phyloP scores from a whole-genome alignment of 2,329 filamentous ascomycete genomes.

The Trichoderma endophyticum region DNA sequence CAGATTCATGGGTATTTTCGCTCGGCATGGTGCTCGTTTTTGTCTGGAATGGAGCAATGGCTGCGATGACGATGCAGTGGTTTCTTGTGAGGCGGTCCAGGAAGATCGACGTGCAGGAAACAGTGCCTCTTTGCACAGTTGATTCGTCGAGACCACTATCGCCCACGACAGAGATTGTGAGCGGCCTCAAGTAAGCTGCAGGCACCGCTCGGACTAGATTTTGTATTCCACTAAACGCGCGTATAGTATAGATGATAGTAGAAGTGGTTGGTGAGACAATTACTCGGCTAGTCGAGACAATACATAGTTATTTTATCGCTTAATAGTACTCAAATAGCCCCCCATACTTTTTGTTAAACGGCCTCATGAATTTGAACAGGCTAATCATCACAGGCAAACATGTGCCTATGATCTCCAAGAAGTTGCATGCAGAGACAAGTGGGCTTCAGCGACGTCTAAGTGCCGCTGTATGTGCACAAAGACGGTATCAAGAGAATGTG shows the following conservation, averaged over 20 bases:
- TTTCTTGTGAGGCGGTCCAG: neutral
- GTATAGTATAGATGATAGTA: neutral
- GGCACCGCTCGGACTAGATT: neutral
- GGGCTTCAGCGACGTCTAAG: neutral
- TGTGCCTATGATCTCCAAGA: neutral
- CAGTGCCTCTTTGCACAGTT: neutral
- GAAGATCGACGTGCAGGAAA: neutral
- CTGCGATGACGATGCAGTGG: neutral
- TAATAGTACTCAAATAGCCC: neutral
- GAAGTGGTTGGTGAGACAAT: neutral
- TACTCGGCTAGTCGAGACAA: neutral
- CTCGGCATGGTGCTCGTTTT: neutral
- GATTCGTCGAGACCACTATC: neutral
- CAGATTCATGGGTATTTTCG: neutral
- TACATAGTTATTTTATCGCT: neutral
- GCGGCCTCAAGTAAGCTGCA: neutral
- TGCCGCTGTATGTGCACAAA: neutral
- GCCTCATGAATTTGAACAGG: neutral
- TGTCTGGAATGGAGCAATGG: neutral
- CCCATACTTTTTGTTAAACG: neutral
- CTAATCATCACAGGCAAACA: neutral
- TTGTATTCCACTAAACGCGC: neutral
- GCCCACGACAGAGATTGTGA: neutral
- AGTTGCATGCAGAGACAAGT: neutral
- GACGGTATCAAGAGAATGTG: too few relatives aligned